Evolutionary conservation across 2,329 filamentous ascomycete species (phyloP).

Genomic region (Diaporthe citriasiana): DNA sequence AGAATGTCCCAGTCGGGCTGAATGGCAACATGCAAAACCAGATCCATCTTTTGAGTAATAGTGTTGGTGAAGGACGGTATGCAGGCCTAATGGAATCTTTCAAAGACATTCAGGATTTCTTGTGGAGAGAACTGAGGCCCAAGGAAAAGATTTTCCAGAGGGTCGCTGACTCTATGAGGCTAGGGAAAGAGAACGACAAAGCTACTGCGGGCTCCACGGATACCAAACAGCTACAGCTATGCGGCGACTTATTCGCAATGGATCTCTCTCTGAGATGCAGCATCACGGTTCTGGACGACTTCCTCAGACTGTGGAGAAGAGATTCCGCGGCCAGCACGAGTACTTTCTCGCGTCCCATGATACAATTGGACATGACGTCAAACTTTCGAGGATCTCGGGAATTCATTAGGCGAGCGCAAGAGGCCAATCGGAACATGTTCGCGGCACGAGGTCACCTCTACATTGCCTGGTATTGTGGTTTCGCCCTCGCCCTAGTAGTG

Average conservation of each 20-base stretch:
- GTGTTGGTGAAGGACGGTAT: conserved; percentile 44
- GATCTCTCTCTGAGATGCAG: conserved; percentile 64
- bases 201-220: background rate
- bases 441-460: conserved; percentile 66
- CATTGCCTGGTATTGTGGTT: conserved; percentile 61
- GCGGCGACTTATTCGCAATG: conserved; percentile 56
- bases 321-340: conserved; percentile 31
- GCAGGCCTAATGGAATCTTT: background rate
- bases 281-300: conserved; percentile 60
- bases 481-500: conserved; percentile 53
- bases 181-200: conserved; percentile 53
- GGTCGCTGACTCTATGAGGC: conserved; percentile 60
- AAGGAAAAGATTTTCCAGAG: conserved; percentile 64
- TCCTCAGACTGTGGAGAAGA: conserved; percentile 44
- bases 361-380: conserved; percentile 51
- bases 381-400: background rate
- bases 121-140: background rate
- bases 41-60: background rate
- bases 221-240: conserved; percentile 44
- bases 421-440: conserved; percentile 55
- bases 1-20: background rate
- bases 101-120: background rate
- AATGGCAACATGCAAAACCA: background rate
- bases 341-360: background rate
- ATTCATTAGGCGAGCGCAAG: background rate